Conservation (phyloP, 2,329 filamentous ascomycete genomes). For the Davidsoniella virescens region DNA sequence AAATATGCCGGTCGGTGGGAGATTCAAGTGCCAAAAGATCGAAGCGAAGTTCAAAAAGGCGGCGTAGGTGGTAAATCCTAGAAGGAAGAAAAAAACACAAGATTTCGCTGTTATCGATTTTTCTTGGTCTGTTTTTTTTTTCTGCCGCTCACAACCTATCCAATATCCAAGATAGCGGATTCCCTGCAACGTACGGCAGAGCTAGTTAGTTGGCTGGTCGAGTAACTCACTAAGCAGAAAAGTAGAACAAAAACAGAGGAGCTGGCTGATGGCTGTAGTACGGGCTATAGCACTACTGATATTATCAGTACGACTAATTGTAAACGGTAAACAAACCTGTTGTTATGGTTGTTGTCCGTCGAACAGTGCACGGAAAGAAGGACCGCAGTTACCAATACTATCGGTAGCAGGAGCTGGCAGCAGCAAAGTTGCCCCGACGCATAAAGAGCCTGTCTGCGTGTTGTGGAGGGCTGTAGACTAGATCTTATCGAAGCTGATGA, state of each 20-base stretch:
- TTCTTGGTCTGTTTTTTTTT: slow-evolving; percentile 6
- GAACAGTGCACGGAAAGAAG: too few relatives aligned
- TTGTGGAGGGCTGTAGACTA: too few relatives aligned
- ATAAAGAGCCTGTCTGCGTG: too few relatives aligned
- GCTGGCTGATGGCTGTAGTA: too few relatives aligned
- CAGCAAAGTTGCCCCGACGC: too few relatives aligned
- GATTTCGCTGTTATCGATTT: slow-evolving; percentile 11
- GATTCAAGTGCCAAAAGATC: slow-evolving; percentile 6
- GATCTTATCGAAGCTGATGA: too few relatives aligned
- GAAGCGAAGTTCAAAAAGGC: slow-evolving; percentile 7
- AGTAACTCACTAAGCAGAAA: background rate
- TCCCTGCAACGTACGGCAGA: slow-evolving; percentile 1
- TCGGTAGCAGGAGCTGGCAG: too few relatives aligned
- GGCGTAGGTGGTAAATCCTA: slow-evolving; percentile 4
- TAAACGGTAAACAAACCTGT: too few relatives aligned
- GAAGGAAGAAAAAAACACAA: background rate
- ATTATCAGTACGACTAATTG: background rate
- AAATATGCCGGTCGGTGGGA: slow-evolving; percentile 7
- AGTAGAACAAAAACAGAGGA: background rate
- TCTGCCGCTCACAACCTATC: slow-evolving; percentile 5
- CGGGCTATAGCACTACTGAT: too few relatives aligned
- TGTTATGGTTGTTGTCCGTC: too few relatives aligned
- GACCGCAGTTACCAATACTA: too few relatives aligned
- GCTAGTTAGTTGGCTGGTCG: background rate
- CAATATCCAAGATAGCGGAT: slow-evolving; percentile 4